A percentile compares a stretch with the other conserved stretches of the same genome.
These are phyloP conservation scores for Paramecium octaurelia DNA, from an alignment of 73 alveolate species.

Conservation along the genomic window DNA sequence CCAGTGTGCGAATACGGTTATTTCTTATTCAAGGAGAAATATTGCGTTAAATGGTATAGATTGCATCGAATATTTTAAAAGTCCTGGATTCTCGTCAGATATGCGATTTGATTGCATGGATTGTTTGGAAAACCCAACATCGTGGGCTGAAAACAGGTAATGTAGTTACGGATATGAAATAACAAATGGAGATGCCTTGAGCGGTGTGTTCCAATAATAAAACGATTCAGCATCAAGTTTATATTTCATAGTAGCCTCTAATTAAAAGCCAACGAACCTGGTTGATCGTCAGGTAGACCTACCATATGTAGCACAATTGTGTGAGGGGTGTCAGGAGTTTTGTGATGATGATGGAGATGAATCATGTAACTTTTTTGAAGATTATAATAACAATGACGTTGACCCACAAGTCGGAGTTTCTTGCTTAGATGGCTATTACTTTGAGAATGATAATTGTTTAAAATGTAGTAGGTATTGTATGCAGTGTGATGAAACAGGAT, in stretches of 20 bases:
- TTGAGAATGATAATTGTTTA: not conserved
- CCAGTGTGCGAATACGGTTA: constrained; percentile 35
- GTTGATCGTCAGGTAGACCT: not conserved
- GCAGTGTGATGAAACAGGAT: not conserved
- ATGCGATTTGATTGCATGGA: constrained; percentile 13
- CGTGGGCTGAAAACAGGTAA: not conserved
- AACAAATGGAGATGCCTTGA: not conserved
- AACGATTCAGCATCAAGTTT: not conserved
- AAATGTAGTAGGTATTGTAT: not conserved
- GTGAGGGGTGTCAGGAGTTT: not conserved
- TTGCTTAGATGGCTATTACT: not conserved
- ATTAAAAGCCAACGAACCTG: not conserved
- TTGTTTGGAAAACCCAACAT: not conserved
- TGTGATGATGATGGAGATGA: not conserved
- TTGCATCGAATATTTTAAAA: not conserved
- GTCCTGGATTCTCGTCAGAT: not conserved
- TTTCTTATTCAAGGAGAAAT: constrained; percentile 1
- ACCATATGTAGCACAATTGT: not conserved
- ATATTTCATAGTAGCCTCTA: not conserved
- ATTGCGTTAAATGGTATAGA: not conserved
- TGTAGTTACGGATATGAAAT: constrained; percentile 1
- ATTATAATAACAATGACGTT: not conserved
- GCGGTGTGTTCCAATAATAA: not conserved
- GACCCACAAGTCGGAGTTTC: not conserved
- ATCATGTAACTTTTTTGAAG: not conserved